phyloP scores from a whole-genome alignment of 1,139 yeast genomes.

The Taiozyma sp. region DNA sequence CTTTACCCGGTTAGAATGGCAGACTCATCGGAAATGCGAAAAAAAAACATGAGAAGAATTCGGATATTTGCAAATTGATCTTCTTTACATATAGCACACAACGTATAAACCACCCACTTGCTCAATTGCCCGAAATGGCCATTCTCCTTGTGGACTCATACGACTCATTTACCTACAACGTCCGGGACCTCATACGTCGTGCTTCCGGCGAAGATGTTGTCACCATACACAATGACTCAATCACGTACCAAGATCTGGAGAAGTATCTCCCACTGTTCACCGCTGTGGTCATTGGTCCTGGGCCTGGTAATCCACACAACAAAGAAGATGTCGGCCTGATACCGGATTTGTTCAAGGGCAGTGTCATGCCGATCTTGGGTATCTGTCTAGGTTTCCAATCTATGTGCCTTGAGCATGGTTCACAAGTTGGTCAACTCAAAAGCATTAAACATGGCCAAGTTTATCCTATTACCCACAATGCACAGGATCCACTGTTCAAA shows the following conservation, averaged over 20 bases:
- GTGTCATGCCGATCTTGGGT: slow-evolving; percentile 72
- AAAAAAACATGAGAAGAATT: neutral
- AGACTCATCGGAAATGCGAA: neutral
- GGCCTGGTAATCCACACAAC: slow-evolving; percentile 86
- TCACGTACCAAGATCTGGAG: slow-evolving; percentile 37
- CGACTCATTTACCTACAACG: slow-evolving; percentile 89
- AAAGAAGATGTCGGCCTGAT: slow-evolving; percentile 71
- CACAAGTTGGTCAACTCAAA: slow-evolving; percentile 45
- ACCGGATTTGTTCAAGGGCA: slow-evolving; percentile 26
- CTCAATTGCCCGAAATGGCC: slow-evolving; percentile 31
- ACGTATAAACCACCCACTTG: too few species aligned
- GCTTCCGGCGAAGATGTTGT: slow-evolving; percentile 53
- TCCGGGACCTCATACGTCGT: slow-evolving; percentile 56
- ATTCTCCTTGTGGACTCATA: slow-evolving; percentile 85
- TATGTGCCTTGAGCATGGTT: slow-evolving; percentile 65
- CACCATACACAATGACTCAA: slow-evolving; percentile 74
- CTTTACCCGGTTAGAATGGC: neutral
- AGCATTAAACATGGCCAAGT: slow-evolving; percentile 85
- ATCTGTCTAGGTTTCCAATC: slow-evolving; percentile 93
- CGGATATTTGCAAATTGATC: neutral
- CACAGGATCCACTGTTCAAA: slow-evolving; percentile 32
- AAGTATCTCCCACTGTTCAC: slow-evolving; percentile 46
- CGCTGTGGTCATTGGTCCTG: slow-evolving; percentile 89
- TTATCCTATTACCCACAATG: slow-evolving; percentile 40
- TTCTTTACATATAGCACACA: too few species aligned